Evolutionary conservation across 495 filamentous ascomycete genomes (phyloP).

Genomic region (Penicillium bialowiezense): DNA sequence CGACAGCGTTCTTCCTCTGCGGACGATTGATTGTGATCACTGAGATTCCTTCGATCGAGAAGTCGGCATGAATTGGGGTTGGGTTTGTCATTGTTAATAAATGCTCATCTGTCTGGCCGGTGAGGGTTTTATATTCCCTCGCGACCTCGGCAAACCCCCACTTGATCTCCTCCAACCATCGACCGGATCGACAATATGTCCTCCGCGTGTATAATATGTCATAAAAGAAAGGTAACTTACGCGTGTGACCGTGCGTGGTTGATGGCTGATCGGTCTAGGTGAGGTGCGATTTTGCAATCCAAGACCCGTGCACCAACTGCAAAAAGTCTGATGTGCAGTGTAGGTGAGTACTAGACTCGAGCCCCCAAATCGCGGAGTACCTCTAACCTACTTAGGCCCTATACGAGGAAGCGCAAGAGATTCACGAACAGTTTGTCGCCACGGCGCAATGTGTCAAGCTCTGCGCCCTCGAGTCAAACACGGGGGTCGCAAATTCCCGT

Average conservation of each 20-base stretch:
- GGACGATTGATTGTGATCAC: constrained; percentile 42
- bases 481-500: constrained; percentile 20
- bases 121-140: background rate
- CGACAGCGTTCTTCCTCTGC: constrained; percentile 38
- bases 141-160: constrained; percentile 19
- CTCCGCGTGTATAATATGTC: constrained; percentile 29
- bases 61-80: constrained; percentile 8
- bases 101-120: too few relatives aligned
- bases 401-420: constrained; percentile 29
- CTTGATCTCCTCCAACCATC: constrained; percentile 16
- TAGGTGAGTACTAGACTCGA: constrained; percentile 16
- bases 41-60: constrained; percentile 35
- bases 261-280: constrained; percentile 15
- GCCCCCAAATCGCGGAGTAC: background rate
- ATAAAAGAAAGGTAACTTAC: constrained; percentile 25
- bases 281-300: constrained; percentile 26
- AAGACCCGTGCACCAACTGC: constrained; percentile 31
- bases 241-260: background rate
- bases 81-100: constrained; percentile 7
- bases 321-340: constrained; percentile 27
- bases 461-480: background rate
- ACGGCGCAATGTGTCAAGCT: constrained; percentile 9
- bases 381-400: constrained; percentile 13
- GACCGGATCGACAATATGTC: constrained; percentile 16
- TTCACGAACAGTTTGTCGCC: constrained; percentile 31